Evolutionary conservation across 768 basidiomycete species (phyloP), one percentile per base, ranked within the genome.

Genomic region (Lactarius indigo): DNA sequence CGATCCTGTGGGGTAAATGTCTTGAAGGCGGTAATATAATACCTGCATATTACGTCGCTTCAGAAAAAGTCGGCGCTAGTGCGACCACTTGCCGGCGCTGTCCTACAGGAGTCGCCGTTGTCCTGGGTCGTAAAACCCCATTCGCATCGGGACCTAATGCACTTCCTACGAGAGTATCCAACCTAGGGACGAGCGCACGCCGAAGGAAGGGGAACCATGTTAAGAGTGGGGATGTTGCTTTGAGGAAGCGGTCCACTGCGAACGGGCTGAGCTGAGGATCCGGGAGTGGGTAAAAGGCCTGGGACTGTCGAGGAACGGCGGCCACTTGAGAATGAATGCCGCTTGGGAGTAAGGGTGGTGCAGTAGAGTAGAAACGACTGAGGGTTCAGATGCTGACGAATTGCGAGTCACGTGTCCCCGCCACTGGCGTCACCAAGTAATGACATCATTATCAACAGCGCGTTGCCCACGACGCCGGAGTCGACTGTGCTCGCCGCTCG

Each of bases 21-120:
- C n/a, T n/a, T n/a, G n/a, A n/a, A n/a, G n/a, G n/a, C n/a, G n/a
- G n/a, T n/a, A n/a, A n/a, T n/a, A n/a, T n/a, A n/a, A n/a, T n/a
- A n/a, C n/a, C n/a, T n/a, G n/a, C n/a, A n/a, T n/a, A n/a, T n/a
- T n/a, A n/a, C n/a, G n/a, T n/a, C n/a, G n/a, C n/a, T n/a, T n/a
- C n/a, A n/a, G n/a, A n/a, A n/a, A n/a, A n/a, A n/a, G n/a, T n/a
- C n/a, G 47, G 65, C n/a, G 33, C 28, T 30, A 44, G n/a, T 5
- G 41, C 44, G 20, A 28, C 28, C 15, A 26, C 31, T 15, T 56
- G 26, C 37, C 56, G 65, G 33, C 57, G 61, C 37, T 57, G 61
- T 39, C 61, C 47, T 1, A 23, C n/a, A 4, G 44, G n/a, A n/a
- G 65, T 62, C n/a, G 20, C 28, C 56, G 52, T 66, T 41, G 62